Evolutionary conservation across 2,329 filamentous ascomycete species (phyloP), one percentile per base, ranked within the genome.

Genomic region (Parasarocladium wereldwijsianum): DNA sequence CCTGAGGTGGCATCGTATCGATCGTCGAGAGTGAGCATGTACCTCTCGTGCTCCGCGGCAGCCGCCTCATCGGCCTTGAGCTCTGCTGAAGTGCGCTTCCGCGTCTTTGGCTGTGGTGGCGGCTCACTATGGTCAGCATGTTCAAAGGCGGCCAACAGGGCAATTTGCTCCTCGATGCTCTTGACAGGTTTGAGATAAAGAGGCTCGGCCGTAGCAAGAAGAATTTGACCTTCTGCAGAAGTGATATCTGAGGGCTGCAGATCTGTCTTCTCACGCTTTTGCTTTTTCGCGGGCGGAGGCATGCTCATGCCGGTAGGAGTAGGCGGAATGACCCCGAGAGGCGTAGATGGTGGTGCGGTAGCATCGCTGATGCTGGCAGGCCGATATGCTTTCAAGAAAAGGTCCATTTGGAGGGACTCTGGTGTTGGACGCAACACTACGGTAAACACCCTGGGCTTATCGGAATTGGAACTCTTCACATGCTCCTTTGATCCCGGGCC

Each of bases 61-160:
- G 84, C 66, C 1, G 90, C 87, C 55, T 98, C 86, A 46, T 98
- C 90, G 6, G 87, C 87, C 7, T 84, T 90, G 60, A 96, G 73
- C 49, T 98, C 87, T 7, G 90, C 90, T 12, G 92, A 77, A 0
- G 90, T 98, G 37, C 87, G 75, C 63, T 98, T 96, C 34, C 90
- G 68, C 6, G 76, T 77, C 62, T 93, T 94, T 3, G 85, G 85
- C 36, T 79, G 70, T 1, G 90, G 87, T 8, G 84, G 76, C 24
- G 72, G 62, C 29, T 78, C 70, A 17, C 72, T 69, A 50, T 94
- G 82, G 33, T 84, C 72, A 6, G 85, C 79, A 49, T 92, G 81
- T 13, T 71, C 65, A 41, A 87, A 62, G 12, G 66, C 62, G 17
- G 83, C 73, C 3, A 96, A 62, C 4, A 92, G 63, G 8, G 64